Evolutionary conservation across 768 basidiomycete species (phyloP).

Genomic region (Termitomyces sp.): DNA sequence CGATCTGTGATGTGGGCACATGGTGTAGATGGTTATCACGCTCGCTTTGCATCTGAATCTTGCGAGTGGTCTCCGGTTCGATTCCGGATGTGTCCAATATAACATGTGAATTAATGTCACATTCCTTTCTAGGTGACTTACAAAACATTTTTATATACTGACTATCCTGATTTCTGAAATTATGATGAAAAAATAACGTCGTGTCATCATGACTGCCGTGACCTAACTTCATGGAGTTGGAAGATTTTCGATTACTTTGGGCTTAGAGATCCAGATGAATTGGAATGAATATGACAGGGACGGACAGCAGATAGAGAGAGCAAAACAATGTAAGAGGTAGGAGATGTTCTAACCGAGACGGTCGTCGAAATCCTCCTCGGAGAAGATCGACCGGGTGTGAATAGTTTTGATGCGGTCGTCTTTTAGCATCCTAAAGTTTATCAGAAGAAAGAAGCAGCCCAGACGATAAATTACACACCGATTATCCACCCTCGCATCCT

Average conservation of each 20-base stretch:
- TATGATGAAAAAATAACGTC: constrained; percentile 21
- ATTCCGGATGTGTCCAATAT: no score
- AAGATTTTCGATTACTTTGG: constrained; percentile 28
- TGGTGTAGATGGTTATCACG: constrained; percentile 19
- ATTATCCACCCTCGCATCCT: constrained; percentile 83
- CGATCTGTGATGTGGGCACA: no score
- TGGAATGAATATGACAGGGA: background rate
- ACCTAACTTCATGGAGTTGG: no score
- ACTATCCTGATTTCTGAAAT: no score
- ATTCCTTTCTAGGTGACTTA: no score
- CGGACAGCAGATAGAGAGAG: constrained; percentile 5
- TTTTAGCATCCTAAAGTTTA: constrained; percentile 67
- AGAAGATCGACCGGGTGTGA: constrained; percentile 34
- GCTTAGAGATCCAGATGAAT: background rate
- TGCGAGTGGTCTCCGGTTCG: no score
- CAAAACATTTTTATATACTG: no score
- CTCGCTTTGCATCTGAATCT: constrained; percentile 17
- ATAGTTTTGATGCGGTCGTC: constrained; percentile 72
- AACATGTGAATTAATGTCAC: no score
- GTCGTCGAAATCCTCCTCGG: constrained; percentile 15
- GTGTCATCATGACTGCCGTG: no score
- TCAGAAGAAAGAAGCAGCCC: background rate
- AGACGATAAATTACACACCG: constrained; percentile 45
- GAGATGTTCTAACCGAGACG: constrained; percentile 9
- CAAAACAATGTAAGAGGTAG: background rate